Evolutionary conservation across 2,329 filamentous ascomycete species (phyloP).

Genomic region (Allantophomopsis lycopodina): DNA sequence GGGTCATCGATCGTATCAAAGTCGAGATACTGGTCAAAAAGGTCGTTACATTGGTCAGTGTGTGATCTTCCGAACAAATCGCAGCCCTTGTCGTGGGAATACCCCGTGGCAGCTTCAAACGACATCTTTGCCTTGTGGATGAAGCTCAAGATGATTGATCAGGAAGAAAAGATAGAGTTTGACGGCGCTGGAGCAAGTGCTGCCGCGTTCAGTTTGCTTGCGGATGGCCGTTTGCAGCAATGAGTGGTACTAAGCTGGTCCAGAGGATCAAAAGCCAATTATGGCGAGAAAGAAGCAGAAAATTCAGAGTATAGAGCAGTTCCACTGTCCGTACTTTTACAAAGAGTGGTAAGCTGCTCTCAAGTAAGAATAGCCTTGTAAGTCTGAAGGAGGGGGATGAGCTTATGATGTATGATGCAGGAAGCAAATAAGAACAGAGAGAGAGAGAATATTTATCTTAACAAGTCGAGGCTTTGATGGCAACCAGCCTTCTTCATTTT

Average conservation of each 20-base stretch:
- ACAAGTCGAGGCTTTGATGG: not conserved
- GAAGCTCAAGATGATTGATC: not conserved
- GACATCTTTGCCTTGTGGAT: conserved; percentile 11
- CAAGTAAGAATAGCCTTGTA: too few species aligned
- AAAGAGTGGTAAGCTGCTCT: too few species aligned
- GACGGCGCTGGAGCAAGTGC: conserved; percentile 6
- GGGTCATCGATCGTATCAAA: conserved; percentile 33
- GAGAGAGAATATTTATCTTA: conserved; percentile 15
- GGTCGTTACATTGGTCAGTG: conserved; percentile 40
- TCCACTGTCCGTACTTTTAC: not conserved
- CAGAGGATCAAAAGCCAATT: not conserved
- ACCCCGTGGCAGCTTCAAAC: conserved; percentile 8
- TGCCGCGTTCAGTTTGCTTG: not conserved
- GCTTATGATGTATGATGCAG: conserved; percentile 7
- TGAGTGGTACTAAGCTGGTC: not conserved
- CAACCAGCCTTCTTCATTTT: not conserved
- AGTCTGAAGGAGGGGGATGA: too few species aligned
- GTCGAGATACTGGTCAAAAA: conserved; percentile 51
- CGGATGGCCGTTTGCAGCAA: conserved; percentile 2
- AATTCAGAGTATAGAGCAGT: conserved; percentile 6
- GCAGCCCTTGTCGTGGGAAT: conserved; percentile 31
- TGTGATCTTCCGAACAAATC: conserved; percentile 31
- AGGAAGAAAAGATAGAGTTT: conserved; percentile 1
- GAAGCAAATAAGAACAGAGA: conserved; percentile 11
- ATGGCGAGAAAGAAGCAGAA: not conserved